Percentiles rank a stretch among this genome's conserved stretches.
phyloP scores from a whole-genome alignment of 257 asterid genomes.

The Asclepias syriaca region DNA sequence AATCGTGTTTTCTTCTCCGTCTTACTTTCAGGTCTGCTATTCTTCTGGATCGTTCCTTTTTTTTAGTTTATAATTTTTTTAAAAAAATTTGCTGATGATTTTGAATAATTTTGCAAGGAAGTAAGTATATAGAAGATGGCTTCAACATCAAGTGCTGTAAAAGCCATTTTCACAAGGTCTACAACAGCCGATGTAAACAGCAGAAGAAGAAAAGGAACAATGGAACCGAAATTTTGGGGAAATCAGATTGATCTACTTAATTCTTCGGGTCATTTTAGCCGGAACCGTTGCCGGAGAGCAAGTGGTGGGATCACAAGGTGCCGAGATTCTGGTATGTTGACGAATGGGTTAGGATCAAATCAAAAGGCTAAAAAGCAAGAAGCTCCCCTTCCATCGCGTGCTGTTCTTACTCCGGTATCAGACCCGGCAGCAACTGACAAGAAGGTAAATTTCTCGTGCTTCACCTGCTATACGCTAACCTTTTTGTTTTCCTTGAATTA shows the following conservation, averaged over 20 bases:
- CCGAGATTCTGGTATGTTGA: slow-evolving; percentile 21
- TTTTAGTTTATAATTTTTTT: not conserved
- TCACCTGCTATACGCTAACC: too few species aligned
- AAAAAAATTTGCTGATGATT: not conserved
- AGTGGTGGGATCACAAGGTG: slow-evolving; percentile 26
- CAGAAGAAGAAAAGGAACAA: slow-evolving; percentile 20
- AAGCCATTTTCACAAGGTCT: slow-evolving; percentile 45
- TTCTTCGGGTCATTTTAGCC: slow-evolving; percentile 17
- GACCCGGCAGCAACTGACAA: slow-evolving; percentile 53
- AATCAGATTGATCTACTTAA: slow-evolving; percentile 16
- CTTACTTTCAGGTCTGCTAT: not conserved
- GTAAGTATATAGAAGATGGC: slow-evolving; percentile 29
- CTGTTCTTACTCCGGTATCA: slow-evolving; percentile 54
- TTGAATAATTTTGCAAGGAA: not conserved
- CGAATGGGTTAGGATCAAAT: slow-evolving; percentile 22
- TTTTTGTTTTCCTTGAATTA: too few species aligned
- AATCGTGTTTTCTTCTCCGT: not conserved
- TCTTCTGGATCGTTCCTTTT: not conserved
- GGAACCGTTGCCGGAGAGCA: slow-evolving; percentile 21
- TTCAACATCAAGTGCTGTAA: slow-evolving; percentile 36
- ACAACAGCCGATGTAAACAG: slow-evolving; percentile 27
- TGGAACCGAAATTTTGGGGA: slow-evolving; percentile 33
- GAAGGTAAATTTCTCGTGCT: slow-evolving; percentile 31
- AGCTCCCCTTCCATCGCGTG: slow-evolving; percentile 25
- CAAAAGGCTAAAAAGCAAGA: slow-evolving; percentile 29